These are phyloP conservation scores for Trichoderma sp. DNA, from an alignment of 2,329 filamentous ascomycete species.

Conservation along the genomic window DNA sequence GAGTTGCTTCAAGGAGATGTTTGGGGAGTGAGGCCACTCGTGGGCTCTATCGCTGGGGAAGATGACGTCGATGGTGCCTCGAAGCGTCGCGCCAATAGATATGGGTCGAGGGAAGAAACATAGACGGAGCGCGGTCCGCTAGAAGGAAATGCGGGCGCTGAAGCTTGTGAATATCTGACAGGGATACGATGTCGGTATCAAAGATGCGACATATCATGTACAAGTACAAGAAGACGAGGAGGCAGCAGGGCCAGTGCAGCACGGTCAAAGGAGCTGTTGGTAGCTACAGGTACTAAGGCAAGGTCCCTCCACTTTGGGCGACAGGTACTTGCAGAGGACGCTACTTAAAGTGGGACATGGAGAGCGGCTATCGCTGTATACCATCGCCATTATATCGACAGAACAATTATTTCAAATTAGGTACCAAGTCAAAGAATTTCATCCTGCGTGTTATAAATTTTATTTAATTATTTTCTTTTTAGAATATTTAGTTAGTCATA, in stretches of 20 bases:
- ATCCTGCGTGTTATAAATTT: too few relatives aligned
- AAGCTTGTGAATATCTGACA: background rate
- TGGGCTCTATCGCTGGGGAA: background rate
- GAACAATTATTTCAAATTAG: too few relatives aligned
- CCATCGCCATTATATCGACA: too few relatives aligned
- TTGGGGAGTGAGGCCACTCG: background rate
- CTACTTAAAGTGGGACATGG: background rate
- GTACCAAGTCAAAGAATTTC: too few relatives aligned
- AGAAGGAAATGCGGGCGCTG: background rate
- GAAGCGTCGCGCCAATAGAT: background rate
- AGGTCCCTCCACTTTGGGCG: too few relatives aligned
- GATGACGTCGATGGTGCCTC: conserved; percentile 11
- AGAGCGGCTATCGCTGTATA: too few relatives aligned
- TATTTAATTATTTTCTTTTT: too few relatives aligned
- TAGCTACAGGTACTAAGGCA: background rate
- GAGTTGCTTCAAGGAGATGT: background rate
- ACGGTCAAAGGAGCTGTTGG: background rate
- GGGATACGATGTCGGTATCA: conserved; percentile 1
- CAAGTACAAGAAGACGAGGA: background rate
- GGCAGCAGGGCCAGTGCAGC: background rate
- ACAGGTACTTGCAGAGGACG: too few relatives aligned
- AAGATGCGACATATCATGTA: conserved; percentile 5
- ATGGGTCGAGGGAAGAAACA: background rate
- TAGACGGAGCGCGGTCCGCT: background rate
- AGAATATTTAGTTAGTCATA: too few relatives aligned